A percentile compares a stretch with the other conserved stretches of the same genome.
phyloP scores from a whole-genome alignment of 1,139 yeast species.

The Taphrina populina region DNA sequence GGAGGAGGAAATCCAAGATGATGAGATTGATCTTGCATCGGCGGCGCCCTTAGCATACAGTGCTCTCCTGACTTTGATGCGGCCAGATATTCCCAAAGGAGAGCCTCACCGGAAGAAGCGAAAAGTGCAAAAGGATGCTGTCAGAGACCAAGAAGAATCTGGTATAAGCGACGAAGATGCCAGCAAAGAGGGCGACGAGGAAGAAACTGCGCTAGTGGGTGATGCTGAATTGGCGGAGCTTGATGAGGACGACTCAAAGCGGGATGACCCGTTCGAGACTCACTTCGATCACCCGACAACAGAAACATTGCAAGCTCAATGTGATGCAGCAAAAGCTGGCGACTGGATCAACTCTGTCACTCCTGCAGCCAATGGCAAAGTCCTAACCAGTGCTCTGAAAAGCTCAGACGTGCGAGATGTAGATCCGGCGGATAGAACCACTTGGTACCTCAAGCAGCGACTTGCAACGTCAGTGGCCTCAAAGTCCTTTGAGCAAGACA shows the following conservation, averaged over 20 bases:
- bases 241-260: slow-evolving; percentile 46
- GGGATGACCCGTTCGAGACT: slow-evolving; percentile 61
- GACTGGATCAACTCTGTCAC: not conserved
- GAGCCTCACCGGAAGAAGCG: slow-evolving; percentile 41
- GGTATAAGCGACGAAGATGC: slow-evolving; percentile 39
- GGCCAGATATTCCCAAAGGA: slow-evolving; percentile 41
- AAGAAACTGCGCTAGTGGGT: slow-evolving; percentile 42
- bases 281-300: slow-evolving; percentile 67
- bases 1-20: slow-evolving; percentile 41
- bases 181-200: slow-evolving; percentile 40
- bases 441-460: slow-evolving; percentile 36
- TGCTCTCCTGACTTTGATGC: slow-evolving; percentile 69
- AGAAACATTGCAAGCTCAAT: slow-evolving; percentile 45
- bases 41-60: slow-evolving; percentile 57
- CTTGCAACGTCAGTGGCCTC: slow-evolving; percentile 33
- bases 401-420: not conserved
- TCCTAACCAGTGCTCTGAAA: not conserved
- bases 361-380: not conserved
- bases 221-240: slow-evolving; percentile 43
- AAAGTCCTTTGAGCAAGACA: slow-evolving; percentile 2
- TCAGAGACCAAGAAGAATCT: slow-evolving; percentile 40
- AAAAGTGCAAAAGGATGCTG: slow-evolving; percentile 41
- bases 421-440: not conserved
- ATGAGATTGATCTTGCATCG: slow-evolving; percentile 37
- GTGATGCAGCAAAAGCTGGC: not conserved